Evolutionary conservation across 2,329 filamentous ascomycete species (phyloP).

Genomic region (Cordyceps javanica): DNA sequence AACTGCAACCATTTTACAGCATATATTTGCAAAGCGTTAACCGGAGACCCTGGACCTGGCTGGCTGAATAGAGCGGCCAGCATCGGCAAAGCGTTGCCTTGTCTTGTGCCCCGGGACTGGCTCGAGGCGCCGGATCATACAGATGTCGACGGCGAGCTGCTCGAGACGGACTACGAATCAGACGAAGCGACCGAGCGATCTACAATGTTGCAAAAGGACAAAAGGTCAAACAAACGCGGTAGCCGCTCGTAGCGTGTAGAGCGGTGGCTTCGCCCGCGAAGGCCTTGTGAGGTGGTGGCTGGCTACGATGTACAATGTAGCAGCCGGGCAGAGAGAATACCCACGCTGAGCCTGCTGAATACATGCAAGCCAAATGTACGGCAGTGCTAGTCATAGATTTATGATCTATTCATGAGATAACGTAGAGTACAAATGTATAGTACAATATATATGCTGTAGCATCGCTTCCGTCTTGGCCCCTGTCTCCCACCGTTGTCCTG

Average conservation of each 20-base stretch:
- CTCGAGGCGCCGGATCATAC: slow-evolving; percentile 72
- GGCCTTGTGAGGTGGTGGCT: neutral
- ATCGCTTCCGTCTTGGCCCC: slow-evolving; percentile 6
- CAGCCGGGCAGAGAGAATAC: neutral
- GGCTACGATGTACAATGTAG: neutral
- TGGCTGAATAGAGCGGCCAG: slow-evolving; percentile 83
- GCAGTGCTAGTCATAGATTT: neutral
- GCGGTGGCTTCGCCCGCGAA: neutral
- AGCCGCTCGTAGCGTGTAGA: neutral
- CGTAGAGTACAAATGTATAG: slow-evolving; percentile 7
- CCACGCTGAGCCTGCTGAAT: neutral
- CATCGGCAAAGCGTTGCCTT: slow-evolving; percentile 74
- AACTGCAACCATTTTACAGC: slow-evolving; percentile 90
- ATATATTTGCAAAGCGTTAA: slow-evolving; percentile 67
- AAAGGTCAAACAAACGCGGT: neutral
- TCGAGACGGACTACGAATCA: slow-evolving; percentile 52
- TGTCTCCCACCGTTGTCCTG: neutral
- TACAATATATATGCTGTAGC: slow-evolving; percentile 7
- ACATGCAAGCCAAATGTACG: neutral
- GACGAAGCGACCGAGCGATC: slow-evolving; percentile 20
- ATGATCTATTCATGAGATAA: neutral
- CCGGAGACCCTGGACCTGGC: slow-evolving; percentile 59
- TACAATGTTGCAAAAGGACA: slow-evolving; percentile 46
- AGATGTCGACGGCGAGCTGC: slow-evolving; percentile 61
- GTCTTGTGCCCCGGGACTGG: slow-evolving; percentile 78